Evolutionary conservation across 1,284 basidiomycete species (phyloP), one percentile per base, ranked within the genome.

Genomic region (Lentinula novae-zelandiae): DNA sequence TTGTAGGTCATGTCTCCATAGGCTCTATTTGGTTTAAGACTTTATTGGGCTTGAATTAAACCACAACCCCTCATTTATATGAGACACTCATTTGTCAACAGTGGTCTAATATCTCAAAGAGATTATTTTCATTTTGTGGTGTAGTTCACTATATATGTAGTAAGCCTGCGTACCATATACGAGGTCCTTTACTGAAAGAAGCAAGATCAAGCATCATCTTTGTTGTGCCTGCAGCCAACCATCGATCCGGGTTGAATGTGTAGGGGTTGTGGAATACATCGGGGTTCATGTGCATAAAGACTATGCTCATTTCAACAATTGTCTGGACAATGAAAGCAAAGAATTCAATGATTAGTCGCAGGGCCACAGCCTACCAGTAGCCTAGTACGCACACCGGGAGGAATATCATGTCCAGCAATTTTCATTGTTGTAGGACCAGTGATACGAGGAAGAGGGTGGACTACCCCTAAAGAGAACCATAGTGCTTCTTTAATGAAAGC

Each of bases 171-270:
- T 71, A 51, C 64, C 71, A 72, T 46, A 63, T 69, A 57, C 73
- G 62, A 12, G 72, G 73, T 10, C 74, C 74, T 62, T 67, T 72
- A 5, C 72, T 73, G 59, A 75, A 75, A 5, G 70, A 63, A 31
- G 73, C 67, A n/a, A 73, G 63, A 61, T 68, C 69, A 39, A 60
- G 66, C 33, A 71, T 70, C 33, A 71, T 58, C 36, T 49, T 31
- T 5, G 17, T 44, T 15, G 33, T 57, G 15, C 49, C 31, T 15
- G 20, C 46, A 46, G 33, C 27, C 1, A 70, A 65, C 70, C 70
- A 72, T 31, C 70, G 63, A 33, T 74, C 72, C 2, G 73, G 73
- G 20, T 64, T 63, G 63, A 74, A 73, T 0, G 62, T 61, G 12
- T 66, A 55, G 0, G 73, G 70, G 12, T 70, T 68, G 13, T 62